Percentiles rank a stretch among this genome's conserved stretches.
Conservation (phyloP, 345 rosid species). For the Salix koriyanagi region DNA sequence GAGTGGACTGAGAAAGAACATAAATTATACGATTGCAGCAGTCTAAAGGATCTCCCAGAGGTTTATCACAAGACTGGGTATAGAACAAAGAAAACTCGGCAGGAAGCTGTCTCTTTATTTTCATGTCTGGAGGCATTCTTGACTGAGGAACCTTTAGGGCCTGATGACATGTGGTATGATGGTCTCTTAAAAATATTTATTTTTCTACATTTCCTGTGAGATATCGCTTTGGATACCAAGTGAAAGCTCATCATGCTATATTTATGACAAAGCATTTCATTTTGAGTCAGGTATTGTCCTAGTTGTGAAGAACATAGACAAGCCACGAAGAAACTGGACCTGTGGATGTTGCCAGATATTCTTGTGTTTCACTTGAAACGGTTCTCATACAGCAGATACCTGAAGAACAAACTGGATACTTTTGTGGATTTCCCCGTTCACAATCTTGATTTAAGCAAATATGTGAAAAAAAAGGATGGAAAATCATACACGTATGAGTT, state of each 20-base stretch:
- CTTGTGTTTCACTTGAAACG: slow-evolving; percentile 88
- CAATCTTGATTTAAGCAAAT: slow-evolving; percentile 73
- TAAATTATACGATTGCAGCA: slow-evolving; percentile 62
- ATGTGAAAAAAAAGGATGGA: slow-evolving; percentile 57
- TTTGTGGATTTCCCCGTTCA: slow-evolving; percentile 77
- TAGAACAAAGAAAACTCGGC: slow-evolving; percentile 64
- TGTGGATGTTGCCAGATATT: slow-evolving; percentile 90
- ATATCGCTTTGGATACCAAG: neutral
- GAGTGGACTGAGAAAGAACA: slow-evolving; percentile 69
- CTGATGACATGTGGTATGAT: slow-evolving; percentile 89
- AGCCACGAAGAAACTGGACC: slow-evolving; percentile 85
- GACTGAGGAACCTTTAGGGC: slow-evolving; percentile 91
- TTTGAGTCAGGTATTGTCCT: slow-evolving; percentile 76
- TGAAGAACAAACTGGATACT: slow-evolving; percentile 81
- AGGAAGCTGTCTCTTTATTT: slow-evolving; percentile 76
- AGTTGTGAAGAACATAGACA: slow-evolving; percentile 82
- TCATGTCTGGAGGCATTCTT: slow-evolving; percentile 93
- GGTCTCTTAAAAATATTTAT: accelerated
- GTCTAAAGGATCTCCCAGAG: slow-evolving; percentile 70
- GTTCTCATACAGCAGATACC: slow-evolving; percentile 73
- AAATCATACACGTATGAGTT: slow-evolving; percentile 59
- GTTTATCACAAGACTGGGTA: slow-evolving; percentile 55
- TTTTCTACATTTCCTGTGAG: neutral
- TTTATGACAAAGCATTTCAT: neutral
- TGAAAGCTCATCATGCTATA: neutral